Base-by-base conservation (phyloP, 1,284 basidiomycete genomes). In the Malassezia pachydermatis region DNA sequence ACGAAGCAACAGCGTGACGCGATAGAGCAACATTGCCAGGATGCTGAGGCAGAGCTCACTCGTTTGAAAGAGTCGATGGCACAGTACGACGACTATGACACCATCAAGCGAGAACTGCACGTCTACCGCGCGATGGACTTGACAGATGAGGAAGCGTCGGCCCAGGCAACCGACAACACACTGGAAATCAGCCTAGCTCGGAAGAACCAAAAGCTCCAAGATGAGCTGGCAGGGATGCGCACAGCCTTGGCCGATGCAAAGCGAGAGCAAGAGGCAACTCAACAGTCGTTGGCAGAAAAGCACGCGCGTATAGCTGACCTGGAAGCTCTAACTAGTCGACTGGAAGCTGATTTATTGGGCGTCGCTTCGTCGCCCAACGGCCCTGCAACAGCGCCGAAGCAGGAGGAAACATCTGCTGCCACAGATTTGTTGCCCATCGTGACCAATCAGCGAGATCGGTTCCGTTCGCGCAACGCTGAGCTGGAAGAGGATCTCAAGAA, bases 401-500 rank as follows among this genome's bases (percentile, higher is more conserved):
- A 13, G 5, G 29, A 17, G 16, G 17, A 28, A 10, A 13, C 39
- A 4, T 3, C 33, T 17, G 29, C 7, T 4, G n/a, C 22, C 8
- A 19, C 33, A 8, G 42, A 34, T 29, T 51, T 68, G 30, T 46
- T 69, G 1, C 57, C 66, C 37, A 96, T 98, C 59, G 90, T 98
- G 30, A 96, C 92, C 0, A 86, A 84, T 58, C 94, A 99, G 72
- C 48, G 48, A 19, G 48, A 51, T 17, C 48, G 48, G 10, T 51
- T 51, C 42, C 48, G 48, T 19, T 16, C 27, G 19, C 35, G 48
- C 13, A 96, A 96, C 67, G 84, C 87, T 16, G 92, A 98, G 70
- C 79, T 98, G 9, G 92, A 99, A 75, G 79, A 96, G 75, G 89
- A 98, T 75, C 79, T 98, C 7, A 83, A 88, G 38, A 86, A 83